Conservation (phyloP, 1,284 basidiomycete species). For the Cystobasidiaceae sp. region DNA sequence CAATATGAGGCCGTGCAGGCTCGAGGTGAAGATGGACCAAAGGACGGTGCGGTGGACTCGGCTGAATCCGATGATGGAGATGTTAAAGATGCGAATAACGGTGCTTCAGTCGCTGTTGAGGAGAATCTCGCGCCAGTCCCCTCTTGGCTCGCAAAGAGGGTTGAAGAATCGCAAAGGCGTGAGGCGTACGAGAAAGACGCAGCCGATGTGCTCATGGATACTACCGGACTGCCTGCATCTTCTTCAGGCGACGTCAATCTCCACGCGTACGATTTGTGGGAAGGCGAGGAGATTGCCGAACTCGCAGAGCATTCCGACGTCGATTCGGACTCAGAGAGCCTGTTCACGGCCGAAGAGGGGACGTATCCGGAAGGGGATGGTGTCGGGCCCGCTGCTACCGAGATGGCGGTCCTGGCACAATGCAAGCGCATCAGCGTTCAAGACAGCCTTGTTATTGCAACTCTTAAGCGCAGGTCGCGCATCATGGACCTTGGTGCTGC, state of each 20-base stretch:
- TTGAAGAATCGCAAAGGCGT: neutral
- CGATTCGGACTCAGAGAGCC: neutral
- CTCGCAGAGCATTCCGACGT: neutral
- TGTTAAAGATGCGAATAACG: neutral
- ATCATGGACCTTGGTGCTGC: too few relatives aligned
- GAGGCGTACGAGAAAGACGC: slow-evolving; percentile 2
- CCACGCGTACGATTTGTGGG: neutral
- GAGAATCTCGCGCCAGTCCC: neutral
- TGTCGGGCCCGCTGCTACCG: neutral
- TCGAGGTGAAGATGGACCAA: too few relatives aligned
- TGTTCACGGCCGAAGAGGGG: neutral
- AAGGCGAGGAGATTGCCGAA: neutral
- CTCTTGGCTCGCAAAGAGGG: neutral
- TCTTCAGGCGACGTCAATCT: neutral
- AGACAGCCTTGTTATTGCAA: neutral
- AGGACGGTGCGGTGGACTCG: too few relatives aligned
- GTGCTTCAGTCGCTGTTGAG: neutral
- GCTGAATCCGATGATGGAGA: neutral
- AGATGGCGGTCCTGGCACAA: neutral
- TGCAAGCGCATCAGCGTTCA: neutral
- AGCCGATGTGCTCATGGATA: neutral
- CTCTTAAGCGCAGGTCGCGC: neutral
- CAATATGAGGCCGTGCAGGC: too few relatives aligned
- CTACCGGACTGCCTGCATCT: too few relatives aligned
- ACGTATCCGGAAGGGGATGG: neutral